A percentile compares a stretch with the other conserved stretches of the same genome.
Conservation (phyloP, 208 protist species). For the Phytomonas serpens region DNA sequence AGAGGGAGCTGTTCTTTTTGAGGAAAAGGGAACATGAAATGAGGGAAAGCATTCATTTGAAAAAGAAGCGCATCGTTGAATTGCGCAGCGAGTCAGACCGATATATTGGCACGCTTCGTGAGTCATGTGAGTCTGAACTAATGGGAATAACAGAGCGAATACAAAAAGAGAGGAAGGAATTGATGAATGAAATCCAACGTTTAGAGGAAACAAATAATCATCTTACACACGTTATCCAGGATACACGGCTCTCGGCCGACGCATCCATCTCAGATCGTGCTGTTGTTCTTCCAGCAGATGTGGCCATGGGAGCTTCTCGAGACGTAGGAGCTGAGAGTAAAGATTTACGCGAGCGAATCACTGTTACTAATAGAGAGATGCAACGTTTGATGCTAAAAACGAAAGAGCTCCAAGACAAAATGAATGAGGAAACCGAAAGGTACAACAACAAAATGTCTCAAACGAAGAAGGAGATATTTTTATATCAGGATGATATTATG, state of each 20-base stretch:
- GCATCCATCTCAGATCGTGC: constrained; percentile 31
- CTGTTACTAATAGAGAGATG: constrained; percentile 40
- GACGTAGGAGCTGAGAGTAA: constrained; percentile 48
- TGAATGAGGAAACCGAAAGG: constrained; percentile 37
- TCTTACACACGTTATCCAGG: constrained; percentile 32
- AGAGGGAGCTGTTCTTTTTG: constrained; percentile 44
- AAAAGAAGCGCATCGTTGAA: constrained; percentile 55
- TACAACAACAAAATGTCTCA: constrained; percentile 53
- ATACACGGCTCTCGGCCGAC: constrained; percentile 48
- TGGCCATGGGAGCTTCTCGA: constrained; percentile 24
- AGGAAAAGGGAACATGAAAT: constrained; percentile 65
- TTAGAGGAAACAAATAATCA: constrained; percentile 47
- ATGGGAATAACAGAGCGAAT: constrained; percentile 48
- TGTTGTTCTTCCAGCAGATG: constrained; percentile 26
- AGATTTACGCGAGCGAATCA: constrained; percentile 54
- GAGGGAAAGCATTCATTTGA: constrained; percentile 48
- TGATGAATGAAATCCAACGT: constrained; percentile 53
- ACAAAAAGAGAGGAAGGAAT: constrained; percentile 43
- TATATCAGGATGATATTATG: constrained; percentile 51
- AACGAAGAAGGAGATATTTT: constrained; percentile 46
- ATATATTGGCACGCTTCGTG: constrained; percentile 31
- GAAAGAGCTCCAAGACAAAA: constrained; percentile 34
- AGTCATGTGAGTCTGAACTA: constrained; percentile 40
- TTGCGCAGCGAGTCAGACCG: constrained; percentile 44
- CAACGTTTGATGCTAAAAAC: constrained; percentile 38